Evolutionary conservation across 148 eudicot genomes (phyloP).

Genomic region (Silene conica): DNA sequence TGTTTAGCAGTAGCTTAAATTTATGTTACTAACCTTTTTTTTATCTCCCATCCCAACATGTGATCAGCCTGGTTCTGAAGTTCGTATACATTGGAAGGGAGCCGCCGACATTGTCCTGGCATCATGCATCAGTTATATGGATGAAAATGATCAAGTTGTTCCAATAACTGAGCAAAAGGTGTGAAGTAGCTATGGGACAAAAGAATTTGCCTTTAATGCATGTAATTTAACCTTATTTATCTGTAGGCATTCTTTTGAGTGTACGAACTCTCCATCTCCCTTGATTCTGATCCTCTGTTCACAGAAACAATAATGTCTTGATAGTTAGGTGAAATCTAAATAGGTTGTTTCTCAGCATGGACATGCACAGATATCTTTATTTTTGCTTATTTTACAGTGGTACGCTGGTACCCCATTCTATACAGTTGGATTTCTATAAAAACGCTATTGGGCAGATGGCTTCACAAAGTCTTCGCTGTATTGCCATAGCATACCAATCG

Average conservation of each 20-base stretch:
- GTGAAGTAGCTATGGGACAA: conserved; percentile 6
- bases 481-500: conserved; percentile 76
- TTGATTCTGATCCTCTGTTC: no score
- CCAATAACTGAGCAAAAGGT: conserved; percentile 69
- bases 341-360: background rate
- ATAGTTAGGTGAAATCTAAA: background rate
- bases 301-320: background rate
- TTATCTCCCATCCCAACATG: background rate
- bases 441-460: conserved; percentile 82
- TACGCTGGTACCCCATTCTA: background rate
- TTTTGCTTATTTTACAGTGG: background rate
- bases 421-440: conserved; percentile 47
- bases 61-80: conserved; percentile 45
- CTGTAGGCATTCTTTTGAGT: no score
- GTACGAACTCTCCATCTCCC: no score
- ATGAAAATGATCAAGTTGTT: conserved; percentile 37
- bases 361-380: background rate
- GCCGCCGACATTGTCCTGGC: conserved; percentile 90
- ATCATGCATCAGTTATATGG: conserved; percentile 58
- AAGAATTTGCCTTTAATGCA: background rate
- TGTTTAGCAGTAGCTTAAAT: background rate
- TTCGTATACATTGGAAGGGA: conserved; percentile 94
- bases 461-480: conserved; percentile 74
- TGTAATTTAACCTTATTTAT: no score
- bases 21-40: conserved; percentile 6